Evolutionary conservation across 2,329 filamentous ascomycete genomes (phyloP).

Genomic region (Cryphonectria parasitica): DNA sequence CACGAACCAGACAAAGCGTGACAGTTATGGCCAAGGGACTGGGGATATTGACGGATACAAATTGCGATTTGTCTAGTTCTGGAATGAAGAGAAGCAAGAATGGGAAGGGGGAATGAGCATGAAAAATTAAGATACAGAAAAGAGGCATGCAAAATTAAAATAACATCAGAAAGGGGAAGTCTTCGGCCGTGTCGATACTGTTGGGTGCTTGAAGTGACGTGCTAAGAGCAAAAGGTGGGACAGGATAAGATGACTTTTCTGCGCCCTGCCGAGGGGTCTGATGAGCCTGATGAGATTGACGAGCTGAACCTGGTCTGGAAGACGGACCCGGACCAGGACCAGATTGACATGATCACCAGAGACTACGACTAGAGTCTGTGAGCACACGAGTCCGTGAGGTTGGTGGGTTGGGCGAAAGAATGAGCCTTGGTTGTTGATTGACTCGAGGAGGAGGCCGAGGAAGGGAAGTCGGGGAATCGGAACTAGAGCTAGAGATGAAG

Average conservation of each 20-base stretch:
- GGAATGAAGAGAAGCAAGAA: slow-evolving; percentile 8
- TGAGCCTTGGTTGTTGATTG: neutral
- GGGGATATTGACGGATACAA: slow-evolving; percentile 17
- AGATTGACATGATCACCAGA: neutral
- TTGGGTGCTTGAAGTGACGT: neutral
- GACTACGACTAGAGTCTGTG: neutral
- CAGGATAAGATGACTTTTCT: neutral
- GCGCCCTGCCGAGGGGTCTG: neutral
- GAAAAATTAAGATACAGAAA: neutral
- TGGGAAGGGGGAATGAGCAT: neutral
- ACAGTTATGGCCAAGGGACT: slow-evolving; percentile 23
- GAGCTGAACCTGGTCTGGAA: neutral
- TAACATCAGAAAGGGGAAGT: slow-evolving; percentile 1
- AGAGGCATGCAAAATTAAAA: neutral
- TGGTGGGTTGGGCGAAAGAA: neutral
- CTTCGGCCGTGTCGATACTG: neutral
- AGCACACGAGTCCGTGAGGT: neutral
- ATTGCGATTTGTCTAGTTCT: slow-evolving; percentile 19
- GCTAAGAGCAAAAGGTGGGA: neutral
- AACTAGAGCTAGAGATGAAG: neutral
- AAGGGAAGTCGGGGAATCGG: neutral
- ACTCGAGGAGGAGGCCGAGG: neutral
- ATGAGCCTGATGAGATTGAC: neutral
- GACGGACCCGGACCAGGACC: neutral
- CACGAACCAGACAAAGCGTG: slow-evolving; percentile 21